Conservation (phyloP, 225 moss, liverwort and hornwort species). For the Pseudisothecium myosuroides region DNA sequence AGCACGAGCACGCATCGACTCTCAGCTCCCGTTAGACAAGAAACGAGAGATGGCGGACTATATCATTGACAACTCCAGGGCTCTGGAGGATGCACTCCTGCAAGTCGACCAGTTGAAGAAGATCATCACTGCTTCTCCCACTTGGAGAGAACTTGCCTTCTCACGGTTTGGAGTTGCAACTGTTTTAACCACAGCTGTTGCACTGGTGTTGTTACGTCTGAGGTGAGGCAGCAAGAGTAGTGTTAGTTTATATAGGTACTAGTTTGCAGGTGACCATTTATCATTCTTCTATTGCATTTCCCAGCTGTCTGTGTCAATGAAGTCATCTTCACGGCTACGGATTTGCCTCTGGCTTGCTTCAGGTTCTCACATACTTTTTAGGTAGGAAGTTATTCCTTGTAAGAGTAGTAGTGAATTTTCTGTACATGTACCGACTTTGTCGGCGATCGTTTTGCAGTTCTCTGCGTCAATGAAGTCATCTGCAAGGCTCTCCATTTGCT, state of each 20-base stretch:
- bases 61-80: constrained; percentile 67
- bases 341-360: neutral
- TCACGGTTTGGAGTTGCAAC: constrained; percentile 49
- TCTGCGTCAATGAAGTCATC: neutral
- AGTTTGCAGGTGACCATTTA: neutral
- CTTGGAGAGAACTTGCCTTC: constrained; percentile 38
- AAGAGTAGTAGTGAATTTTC: neutral
- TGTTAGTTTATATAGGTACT: neutral
- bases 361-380: neutral
- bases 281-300: neutral
- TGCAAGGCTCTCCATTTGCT: neutral
- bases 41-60: constrained; percentile 54
- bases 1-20: constrained; percentile 46
- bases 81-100: constrained; percentile 30
- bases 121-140: constrained; percentile 29
- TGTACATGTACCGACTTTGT: neutral
- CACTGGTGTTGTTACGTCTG: neutral
- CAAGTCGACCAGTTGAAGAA: constrained; percentile 41
- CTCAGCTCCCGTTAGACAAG: constrained; percentile 54
- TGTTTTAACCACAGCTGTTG: neutral
- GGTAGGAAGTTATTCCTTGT: neutral
- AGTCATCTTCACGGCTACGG: neutral
- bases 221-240: neutral
- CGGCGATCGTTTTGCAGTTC: neutral
- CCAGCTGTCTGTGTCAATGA: neutral